Base-by-base conservation (phyloP, 306 rosid species). In the Quercus glauca region DNA sequence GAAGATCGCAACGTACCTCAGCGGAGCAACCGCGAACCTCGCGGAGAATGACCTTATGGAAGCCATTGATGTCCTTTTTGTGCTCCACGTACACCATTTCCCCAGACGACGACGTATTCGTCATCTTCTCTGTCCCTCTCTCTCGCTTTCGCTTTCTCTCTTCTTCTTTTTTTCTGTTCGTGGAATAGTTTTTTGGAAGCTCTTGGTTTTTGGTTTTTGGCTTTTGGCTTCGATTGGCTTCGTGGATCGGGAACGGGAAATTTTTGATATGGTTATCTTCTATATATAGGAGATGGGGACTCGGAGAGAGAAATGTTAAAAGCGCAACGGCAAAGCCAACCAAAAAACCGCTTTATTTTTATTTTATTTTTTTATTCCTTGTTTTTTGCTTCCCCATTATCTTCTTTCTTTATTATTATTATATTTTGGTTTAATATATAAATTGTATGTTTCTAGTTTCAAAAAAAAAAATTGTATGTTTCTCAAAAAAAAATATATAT, bases 11-110 rank as follows among this genome's bases (percentile, higher is more conserved):
- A 49, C 15, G 72, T 18, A 90, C 95, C 92, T 91, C 91, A 1
- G 87, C 91, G 20, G 95, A 87, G 79, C 51, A 80, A 45, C 95
- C 92, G 25, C 90, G 86, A 64, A 68, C 76, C 80, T 87, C 86
- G 81, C 81, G 83, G 51, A 91, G 95, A 84, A 91, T 79, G 81
- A 91, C 59, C 83, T 85, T 91, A 25, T 77, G 79, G n/a, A 91
- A 84, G 9, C 95, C 92, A 88, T 89, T 80, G 5, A 60, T 35
- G 33, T 84, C 95, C 80, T 2, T 69, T 58, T 78, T 51, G 13
- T 78, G 85, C 77, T 91, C 82, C 6, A 91, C 92, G 45, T 73
- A 78, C 21, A 68, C 81, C 67, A 55, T 49, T 73, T 69, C 80
- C 77, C 73, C 73, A 35, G 52, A 68, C 68, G 92, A 84, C 88